Evolutionary conservation across 441 rosid genomes (phyloP).

Genomic region (Erodium trifolium): DNA sequence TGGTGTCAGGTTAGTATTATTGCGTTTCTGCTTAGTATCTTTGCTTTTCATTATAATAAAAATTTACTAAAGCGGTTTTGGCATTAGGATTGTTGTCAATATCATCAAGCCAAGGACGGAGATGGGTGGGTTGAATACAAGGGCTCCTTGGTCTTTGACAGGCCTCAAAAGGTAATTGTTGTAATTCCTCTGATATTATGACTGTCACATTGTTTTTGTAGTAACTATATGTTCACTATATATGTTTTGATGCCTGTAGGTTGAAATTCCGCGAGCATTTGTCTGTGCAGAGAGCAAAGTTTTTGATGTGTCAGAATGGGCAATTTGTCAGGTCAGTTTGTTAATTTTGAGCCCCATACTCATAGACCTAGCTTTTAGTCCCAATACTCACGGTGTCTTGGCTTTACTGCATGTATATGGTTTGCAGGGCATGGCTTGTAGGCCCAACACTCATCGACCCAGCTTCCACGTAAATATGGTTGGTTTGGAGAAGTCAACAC

Average conservation of each 20-base stretch:
- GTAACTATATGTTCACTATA: slow-evolving; percentile 4
- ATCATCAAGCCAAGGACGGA: slow-evolving; percentile 98
- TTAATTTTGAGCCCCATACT: neutral
- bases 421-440: slow-evolving; percentile 85
- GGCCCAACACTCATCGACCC: slow-evolving; percentile 94
- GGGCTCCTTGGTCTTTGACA: slow-evolving; percentile 78
- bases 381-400: too few species aligned
- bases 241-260: slow-evolving; percentile 32
- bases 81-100: slow-evolving; percentile 80
- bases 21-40: slow-evolving; percentile 4
- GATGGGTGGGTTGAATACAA: slow-evolving; percentile 98
- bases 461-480: slow-evolving; percentile 98
- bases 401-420: neutral
- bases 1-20: slow-evolving; percentile 82
- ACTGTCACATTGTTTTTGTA: neutral
- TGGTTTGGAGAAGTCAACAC: slow-evolving; percentile 72
- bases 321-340: slow-evolving; percentile 72
- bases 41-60: neutral
- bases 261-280: slow-evolving; percentile 97
- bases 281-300: slow-evolving; percentile 97
- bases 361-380: too few species aligned
- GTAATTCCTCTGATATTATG: slow-evolving; percentile 13
- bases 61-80: slow-evolving; percentile 11
- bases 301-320: slow-evolving; percentile 99
- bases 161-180: slow-evolving; percentile 57